Evolutionary conservation across 164 flowering plant genomes (phyloP), one percentile per base, ranked within the genome.

Genomic region (Annona cherimola): DNA sequence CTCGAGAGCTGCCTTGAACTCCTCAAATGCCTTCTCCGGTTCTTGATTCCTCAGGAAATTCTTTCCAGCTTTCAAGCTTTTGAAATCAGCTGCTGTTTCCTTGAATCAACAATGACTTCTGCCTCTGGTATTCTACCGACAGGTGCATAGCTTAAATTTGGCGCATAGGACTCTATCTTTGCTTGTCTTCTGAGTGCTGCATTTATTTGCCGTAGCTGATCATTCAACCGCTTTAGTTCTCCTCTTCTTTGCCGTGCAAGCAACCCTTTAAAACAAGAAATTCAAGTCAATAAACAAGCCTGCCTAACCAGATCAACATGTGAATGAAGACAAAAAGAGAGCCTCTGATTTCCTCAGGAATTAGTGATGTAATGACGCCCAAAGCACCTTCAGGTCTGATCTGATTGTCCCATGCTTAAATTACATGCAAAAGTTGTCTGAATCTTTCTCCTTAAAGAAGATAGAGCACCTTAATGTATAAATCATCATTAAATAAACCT

Each of bases 131-230:
- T 78, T 80, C 87, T 84, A 71, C 85, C 89, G 46, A 84, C 86
- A 64, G 97, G 99, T 68, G 99, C 96, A 84, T 96, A 96, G 82
- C 97, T 96, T 81, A 93, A 79, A 67, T 66, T 76, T 59, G 98
- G 98, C 39, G 99, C 98, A 76, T 96, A 96, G 1, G 99, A 91
- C 81, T 96, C 99, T 42, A 96, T 91, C 80, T 93, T 96, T 55
- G 99, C 99, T 84, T 96, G 99, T 81, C 96, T 88, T 79, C 97
- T 85, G 8, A 96, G 77, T 69, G 98, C 94, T 68, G 97, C 82
- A 81, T 96, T 96, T 54, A 96, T 96, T 78, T 96, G 98, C 62
- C 92, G 91, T 46, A 93, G 86, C 81, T 93, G 99, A 69, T 93
- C 98, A 78, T 96, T 96, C 71, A 93, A 63, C 43, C 86, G 79